A percentile compares a stretch with the other conserved stretches of the same genome.
Conservation (phyloP, 164 flowering plant species). For the Umbellularia californica region DNA sequence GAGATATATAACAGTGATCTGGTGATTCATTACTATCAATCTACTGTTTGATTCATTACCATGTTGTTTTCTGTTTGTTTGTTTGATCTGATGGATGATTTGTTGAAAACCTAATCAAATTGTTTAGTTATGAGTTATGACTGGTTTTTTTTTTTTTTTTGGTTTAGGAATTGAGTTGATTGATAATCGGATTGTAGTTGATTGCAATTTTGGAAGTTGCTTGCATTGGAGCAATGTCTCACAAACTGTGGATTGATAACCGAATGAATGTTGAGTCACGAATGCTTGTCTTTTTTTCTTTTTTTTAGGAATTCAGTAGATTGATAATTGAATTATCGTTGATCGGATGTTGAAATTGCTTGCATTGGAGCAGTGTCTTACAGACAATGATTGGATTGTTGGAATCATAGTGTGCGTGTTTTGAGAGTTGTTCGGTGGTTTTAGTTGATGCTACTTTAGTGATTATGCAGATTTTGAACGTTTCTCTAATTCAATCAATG, state of each 20-base stretch:
- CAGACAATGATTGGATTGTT: no score
- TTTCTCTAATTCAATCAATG: background rate
- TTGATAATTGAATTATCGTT: background rate
- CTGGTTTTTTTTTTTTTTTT: background rate
- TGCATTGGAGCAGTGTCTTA: background rate
- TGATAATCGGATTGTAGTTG: background rate
- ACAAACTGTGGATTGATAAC: no score
- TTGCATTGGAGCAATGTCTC: background rate
- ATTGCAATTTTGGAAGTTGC: background rate
- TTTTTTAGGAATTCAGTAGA: background rate
- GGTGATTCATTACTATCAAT: slow-evolving; percentile 28
- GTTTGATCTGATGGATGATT: background rate
- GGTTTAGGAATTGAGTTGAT: background rate
- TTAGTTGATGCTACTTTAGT: background rate
- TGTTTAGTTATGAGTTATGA: background rate
- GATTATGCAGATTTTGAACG: no score
- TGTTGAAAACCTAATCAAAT: background rate
- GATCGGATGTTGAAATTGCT: background rate
- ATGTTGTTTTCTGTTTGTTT: background rate
- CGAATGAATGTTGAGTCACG: background rate
- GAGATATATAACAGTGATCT: slow-evolving; percentile 72
- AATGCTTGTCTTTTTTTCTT: background rate
- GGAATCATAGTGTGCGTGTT: no score
- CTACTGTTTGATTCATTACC: background rate
- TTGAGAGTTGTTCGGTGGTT: background rate